Conservation (phyloP, 2,329 filamentous ascomycete genomes). For the Karstenula rhodostoma region DNA sequence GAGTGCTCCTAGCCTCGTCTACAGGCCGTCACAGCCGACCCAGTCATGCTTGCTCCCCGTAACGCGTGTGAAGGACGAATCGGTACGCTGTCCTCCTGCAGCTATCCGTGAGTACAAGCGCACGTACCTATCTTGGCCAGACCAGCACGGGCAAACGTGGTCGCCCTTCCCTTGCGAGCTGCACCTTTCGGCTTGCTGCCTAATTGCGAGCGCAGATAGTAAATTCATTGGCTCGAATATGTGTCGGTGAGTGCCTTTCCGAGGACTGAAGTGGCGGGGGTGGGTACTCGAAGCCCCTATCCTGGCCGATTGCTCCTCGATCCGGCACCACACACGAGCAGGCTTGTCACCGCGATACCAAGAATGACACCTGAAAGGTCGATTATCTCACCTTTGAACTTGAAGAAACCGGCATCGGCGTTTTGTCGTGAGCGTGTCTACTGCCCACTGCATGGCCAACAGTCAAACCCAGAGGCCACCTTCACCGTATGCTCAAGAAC, state of each 20-base stretch:
- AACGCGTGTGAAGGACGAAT: conserved; percentile 34
- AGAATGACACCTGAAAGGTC: not conserved
- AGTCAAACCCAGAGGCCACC: conserved; percentile 23
- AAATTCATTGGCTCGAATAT: conserved; percentile 26
- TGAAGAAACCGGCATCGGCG: conserved; percentile 21
- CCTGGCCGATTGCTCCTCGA: conserved; percentile 13
- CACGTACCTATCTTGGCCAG: conserved; percentile 35
- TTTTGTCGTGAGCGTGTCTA: conserved; percentile 24
- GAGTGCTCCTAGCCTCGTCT: not conserved
- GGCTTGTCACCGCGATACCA: not conserved
- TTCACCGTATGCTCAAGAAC: conserved; percentile 34
- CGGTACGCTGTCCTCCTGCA: conserved; percentile 40
- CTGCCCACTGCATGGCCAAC: conserved; percentile 15
- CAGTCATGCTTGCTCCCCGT: conserved; percentile 23
- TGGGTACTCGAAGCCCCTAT: conserved; percentile 35
- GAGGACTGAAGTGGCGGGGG: conserved; percentile 12
- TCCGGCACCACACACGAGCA: not conserved
- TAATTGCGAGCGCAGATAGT: conserved; percentile 16
- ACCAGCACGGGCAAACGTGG: conserved; percentile 44
- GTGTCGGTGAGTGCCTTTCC: conserved; percentile 26
- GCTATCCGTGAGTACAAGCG: conserved; percentile 40
- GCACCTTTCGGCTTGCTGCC: conserved; percentile 26
- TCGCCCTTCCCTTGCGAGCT: conserved; percentile 25
- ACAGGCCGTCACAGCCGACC: not conserved
- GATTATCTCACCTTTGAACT: not conserved